These are phyloP conservation scores for Aspergillus fischeri DNA, from an alignment of 2,329 filamentous ascomycete species.

Conservation along the genomic window DNA sequence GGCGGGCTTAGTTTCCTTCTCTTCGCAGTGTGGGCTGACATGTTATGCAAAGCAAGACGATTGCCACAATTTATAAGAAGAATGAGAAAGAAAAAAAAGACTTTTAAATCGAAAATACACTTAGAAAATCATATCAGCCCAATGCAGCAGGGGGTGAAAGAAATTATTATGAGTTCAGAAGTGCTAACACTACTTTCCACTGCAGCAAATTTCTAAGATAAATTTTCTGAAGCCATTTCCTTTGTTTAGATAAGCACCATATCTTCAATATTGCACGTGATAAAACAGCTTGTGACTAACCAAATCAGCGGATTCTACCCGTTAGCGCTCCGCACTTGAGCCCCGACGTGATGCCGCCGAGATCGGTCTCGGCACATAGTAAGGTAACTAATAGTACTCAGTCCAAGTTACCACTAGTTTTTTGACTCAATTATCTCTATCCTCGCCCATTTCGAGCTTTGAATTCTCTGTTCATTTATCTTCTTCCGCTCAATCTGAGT, in stretches of 20 bases:
- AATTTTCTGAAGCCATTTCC: neutral
- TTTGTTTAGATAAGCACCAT: constrained; percentile 6
- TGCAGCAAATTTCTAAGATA: neutral
- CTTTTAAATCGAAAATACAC: neutral
- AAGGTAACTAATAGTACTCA: neutral
- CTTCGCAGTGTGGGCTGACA: constrained; percentile 39
- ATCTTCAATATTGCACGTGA: constrained; percentile 6
- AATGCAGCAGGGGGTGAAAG: neutral
- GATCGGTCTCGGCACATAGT: constrained; percentile 9
- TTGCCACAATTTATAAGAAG: neutral
- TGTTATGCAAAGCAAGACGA: constrained; percentile 9
- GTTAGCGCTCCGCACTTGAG: neutral
- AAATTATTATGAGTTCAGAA: neutral
- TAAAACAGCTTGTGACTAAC: neutral
- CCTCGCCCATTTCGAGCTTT: neutral
- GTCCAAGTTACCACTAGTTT: neutral
- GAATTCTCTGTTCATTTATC: neutral
- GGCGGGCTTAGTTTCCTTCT: constrained; percentile 46
- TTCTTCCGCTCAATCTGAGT: neutral
- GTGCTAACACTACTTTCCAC: neutral
- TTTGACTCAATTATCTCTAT: neutral
- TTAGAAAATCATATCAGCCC: neutral
- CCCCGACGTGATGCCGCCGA: constrained; percentile 6
- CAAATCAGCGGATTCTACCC: neutral
- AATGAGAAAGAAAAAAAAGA: neutral